Percentiles rank a stretch among this genome's conserved stretches.
Conservation (phyloP, 129 eudicot genomes). For the Chrysanthemum makinoi region DNA sequence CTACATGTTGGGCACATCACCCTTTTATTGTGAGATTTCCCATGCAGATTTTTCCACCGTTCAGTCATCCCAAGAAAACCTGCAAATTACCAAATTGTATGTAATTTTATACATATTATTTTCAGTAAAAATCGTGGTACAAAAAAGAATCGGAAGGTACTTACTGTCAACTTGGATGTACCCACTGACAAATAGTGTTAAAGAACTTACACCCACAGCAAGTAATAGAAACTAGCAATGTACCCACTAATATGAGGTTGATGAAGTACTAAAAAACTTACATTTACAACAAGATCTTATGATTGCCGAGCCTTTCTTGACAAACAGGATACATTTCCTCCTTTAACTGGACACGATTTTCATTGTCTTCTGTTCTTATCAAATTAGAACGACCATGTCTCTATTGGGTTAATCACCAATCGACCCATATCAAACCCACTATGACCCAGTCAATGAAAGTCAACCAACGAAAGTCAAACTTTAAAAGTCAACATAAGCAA, state of each 20-base stretch:
- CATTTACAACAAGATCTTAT: constrained; percentile 93
- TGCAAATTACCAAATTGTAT: constrained; percentile 28
- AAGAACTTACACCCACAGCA: no score
- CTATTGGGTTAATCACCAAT: no score
- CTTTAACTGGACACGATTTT: constrained; percentile 27
- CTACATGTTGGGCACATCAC: constrained; percentile 97
- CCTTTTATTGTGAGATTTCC: constrained; percentile 51
- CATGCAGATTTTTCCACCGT: constrained; percentile 31
- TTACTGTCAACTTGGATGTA: neutral
- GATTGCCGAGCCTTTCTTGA: constrained; percentile 72
- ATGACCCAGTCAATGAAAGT: no score
- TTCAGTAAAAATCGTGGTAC: neutral
- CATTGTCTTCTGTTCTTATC: constrained; percentile 34
- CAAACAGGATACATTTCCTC: constrained; percentile 85
- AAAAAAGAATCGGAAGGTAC: neutral
- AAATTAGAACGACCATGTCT: constrained; percentile 20
- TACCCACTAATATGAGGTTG: no score
- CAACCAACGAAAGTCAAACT: no score
- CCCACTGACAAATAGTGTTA: neutral
- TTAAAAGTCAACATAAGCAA: no score
- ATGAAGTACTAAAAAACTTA: constrained; percentile 11
- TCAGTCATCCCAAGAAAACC: constrained; percentile 85
- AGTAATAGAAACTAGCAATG: no score
- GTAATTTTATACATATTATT: constrained; percentile 8
- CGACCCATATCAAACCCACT: no score